These are phyloP conservation scores for Lepidium campestre DNA, from an alignment of 441 rosid species.

Conservation along the genomic window DNA sequence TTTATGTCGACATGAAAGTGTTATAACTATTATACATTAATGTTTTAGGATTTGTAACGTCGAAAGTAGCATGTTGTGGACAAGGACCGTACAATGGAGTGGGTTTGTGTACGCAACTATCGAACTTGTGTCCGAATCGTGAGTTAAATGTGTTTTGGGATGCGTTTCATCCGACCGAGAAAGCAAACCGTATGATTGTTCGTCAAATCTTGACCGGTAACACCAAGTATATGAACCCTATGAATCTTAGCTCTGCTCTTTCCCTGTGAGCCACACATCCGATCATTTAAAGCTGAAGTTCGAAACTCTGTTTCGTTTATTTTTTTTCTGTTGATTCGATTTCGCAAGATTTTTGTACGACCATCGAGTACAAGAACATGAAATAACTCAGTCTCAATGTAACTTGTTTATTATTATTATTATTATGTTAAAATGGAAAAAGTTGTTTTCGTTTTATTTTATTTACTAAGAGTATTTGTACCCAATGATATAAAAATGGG, in stretches of 20 bases:
- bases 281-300: not conserved
- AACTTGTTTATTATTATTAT: not conserved
- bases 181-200: constrained; percentile 43
- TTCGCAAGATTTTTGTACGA: not conserved
- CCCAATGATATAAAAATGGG: no score
- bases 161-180: constrained; percentile 54
- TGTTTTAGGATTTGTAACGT: constrained; percentile 39
- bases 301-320: not conserved
- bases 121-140: constrained; percentile 44
- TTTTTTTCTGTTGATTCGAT: not conserved
- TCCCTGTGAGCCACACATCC: constrained; percentile 3
- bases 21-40: not conserved
- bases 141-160: constrained; percentile 52
- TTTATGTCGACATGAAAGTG: constrained; percentile 5
- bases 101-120: constrained; percentile 45
- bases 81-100: constrained; percentile 60
- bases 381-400: not conserved
- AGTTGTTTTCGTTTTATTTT: no score
- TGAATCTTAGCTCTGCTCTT: constrained; percentile 52
- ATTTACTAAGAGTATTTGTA: no score
- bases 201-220: constrained; percentile 38
- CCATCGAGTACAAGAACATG: not conserved
- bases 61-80: constrained; percentile 57
- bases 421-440: no score
- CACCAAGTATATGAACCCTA: constrained; percentile 43